Base-by-base conservation (phyloP, 1,139 yeast genomes). In the Saccharomyces hybrid region DNA sequence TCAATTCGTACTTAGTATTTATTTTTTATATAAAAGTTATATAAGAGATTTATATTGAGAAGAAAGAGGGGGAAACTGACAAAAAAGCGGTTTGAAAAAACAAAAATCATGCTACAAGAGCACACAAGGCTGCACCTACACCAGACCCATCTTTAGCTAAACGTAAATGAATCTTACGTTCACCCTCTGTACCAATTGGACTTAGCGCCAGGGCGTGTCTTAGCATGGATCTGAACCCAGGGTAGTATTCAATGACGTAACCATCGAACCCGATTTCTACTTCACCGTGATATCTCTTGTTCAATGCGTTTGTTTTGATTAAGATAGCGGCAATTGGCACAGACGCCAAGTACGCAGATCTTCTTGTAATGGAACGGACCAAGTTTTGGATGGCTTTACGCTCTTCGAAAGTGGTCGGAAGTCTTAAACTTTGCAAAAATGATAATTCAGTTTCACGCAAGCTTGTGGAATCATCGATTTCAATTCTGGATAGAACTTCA, bases 201-300 rank as follows among this genome's bases (percentile, higher is more conserved):
- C 89, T 82, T 61, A 80, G 67, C 1, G 83, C 76, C 58, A 90
- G 72, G 0, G 96, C 96, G 61, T 87, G 89, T 67, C 90, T 79
- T 60, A 91, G 76, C 76, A 81, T 79, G 6, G 83, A 79, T 72
- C 85, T 83, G 73, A 87, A 91, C 42, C 91, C 90, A 25, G 99
- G 98, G 70, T 90, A 93, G 68, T 82, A 87, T 71, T 91, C 96
- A 53, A 90, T 86, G 55, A 91, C 95, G 13, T 96, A 85, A 28
- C 99, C 99, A 70, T 93, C 99, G 58, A 91, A 90, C 53, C 97
- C 98, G 63, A 91, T 80, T 71, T 91, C 97, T 55, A 90, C 88
- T 62, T 82, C 88, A 57, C 77, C 81, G 58, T 81, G 81, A 62
- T 79, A 82, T 57, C 82, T 77, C 62, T 72, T 72, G 51, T 76